phyloP scores from a whole-genome alignment of 768 basidiomycete genomes.

The Aureoboletus auriporus region DNA sequence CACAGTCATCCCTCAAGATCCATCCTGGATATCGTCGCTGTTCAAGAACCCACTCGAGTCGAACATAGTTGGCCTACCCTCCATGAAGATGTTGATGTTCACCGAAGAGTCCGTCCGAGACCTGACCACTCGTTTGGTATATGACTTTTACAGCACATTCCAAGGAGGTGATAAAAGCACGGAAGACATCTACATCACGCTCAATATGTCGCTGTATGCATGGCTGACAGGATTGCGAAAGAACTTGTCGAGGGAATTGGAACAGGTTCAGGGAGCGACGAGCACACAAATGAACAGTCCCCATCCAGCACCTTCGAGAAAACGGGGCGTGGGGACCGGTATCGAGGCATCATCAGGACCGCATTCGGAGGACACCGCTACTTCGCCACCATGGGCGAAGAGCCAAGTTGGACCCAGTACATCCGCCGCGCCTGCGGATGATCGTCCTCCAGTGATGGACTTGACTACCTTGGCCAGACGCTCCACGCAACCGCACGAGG shows the following conservation, averaged over 20 bases:
- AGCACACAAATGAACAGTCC: slow-evolving; percentile 41
- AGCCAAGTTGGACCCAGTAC: slow-evolving; percentile 4
- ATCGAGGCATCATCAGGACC: slow-evolving; percentile 5
- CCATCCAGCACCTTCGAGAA: slow-evolving; percentile 29
- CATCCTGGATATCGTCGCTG: slow-evolving; percentile 57
- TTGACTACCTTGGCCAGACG: slow-evolving; percentile 6
- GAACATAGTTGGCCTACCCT: slow-evolving; percentile 74
- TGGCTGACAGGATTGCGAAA: slow-evolving; percentile 79
- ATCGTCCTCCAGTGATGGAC: slow-evolving; percentile 5
- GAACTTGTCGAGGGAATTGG: slow-evolving; percentile 72
- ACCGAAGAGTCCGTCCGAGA: slow-evolving; percentile 57
- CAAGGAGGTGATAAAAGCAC: slow-evolving; percentile 50
- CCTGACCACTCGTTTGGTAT: slow-evolving; percentile 42
- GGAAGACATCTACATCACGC: slow-evolving; percentile 80
- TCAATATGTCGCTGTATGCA: slow-evolving; percentile 78
- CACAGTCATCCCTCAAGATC: slow-evolving; percentile 38
- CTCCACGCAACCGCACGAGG: slow-evolving; percentile 17
- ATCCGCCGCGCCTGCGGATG: slow-evolving; percentile 4
- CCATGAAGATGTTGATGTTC: slow-evolving; percentile 79
- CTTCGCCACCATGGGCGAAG: background rate
- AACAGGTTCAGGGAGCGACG: slow-evolving; percentile 60
- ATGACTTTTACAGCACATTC: slow-evolving; percentile 73
- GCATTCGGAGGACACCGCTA: slow-evolving; percentile 7
- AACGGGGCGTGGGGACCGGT: slow-evolving; percentile 29
- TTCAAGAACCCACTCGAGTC: slow-evolving; percentile 63